Evolutionary conservation across 306 rosid species (phyloP).

Genomic region (Canavalia ensiformis): DNA sequence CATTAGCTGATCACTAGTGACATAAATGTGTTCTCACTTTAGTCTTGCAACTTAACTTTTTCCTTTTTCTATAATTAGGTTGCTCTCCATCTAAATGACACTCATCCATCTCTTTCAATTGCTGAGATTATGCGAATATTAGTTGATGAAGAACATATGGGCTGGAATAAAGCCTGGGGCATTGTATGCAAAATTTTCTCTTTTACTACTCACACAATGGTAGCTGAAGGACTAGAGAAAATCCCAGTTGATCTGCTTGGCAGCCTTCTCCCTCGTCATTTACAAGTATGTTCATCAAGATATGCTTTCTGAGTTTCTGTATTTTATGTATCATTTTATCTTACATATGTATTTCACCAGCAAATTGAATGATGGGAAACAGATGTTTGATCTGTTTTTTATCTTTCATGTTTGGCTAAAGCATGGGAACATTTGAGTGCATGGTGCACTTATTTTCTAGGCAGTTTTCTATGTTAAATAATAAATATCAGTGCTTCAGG

Average conservation of each 20-base stretch:
- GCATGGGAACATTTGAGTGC: constrained; percentile 37
- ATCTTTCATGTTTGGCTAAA: constrained; percentile 34
- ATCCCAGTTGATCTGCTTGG: constrained; percentile 74
- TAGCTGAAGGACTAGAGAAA: constrained; percentile 76
- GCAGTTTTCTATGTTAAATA: constrained; percentile 30
- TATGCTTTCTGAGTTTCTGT: constrained; percentile 10
- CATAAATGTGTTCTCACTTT: constrained; percentile 41
- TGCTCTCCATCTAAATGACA: constrained; percentile 79
- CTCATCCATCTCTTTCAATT: constrained; percentile 81
- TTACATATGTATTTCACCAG: constrained; percentile 12
- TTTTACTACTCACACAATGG: constrained; percentile 74
- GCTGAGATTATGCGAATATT: constrained; percentile 76
- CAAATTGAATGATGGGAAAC: constrained; percentile 2
- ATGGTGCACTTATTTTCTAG: constrained; percentile 32
- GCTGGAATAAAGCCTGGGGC: constrained; percentile 74
- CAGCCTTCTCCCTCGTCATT: constrained; percentile 83
- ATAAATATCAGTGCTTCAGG: constrained; percentile 22
- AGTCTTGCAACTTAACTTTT: constrained; percentile 40
- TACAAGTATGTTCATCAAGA: constrained; percentile 58
- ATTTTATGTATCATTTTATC: constrained; percentile 34
- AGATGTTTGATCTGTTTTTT: constrained; percentile 28
- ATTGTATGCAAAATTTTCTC: constrained; percentile 69
- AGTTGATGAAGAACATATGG: constrained; percentile 75
- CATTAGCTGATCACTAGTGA: constrained; percentile 27
- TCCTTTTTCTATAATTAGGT: constrained; percentile 56